Evolutionary conservation across 1,284 basidiomycete species (phyloP), one percentile per base, ranked within the genome.

Genomic region (Moesziomyces parantarcticus): DNA sequence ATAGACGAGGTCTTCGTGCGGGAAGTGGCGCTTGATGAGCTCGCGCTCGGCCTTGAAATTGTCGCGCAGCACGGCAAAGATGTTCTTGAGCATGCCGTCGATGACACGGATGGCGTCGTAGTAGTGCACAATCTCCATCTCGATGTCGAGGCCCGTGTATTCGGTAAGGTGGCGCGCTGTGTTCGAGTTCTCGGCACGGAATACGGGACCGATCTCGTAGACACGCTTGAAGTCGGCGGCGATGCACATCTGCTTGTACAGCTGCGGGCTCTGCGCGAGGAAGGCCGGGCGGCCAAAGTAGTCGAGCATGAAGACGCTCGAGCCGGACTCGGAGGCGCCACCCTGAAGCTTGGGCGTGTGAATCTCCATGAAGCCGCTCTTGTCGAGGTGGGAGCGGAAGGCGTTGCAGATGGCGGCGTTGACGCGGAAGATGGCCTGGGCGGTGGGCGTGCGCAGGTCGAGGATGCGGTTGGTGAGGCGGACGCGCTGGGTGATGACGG

Each of bases 201-300:
- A 82, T 54, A 82, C 80, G 23, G 80, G 79, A 13, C 80, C 80
- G 53, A 82, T 77, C 67, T 82, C 80, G 70, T 76, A 82, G 42
- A 82, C 80, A 7, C 78, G 65, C 62, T 69, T 64, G 45, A 82
- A 74, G 58, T 82, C 80, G 36, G 76, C 75, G 14, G 73, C 67
- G 52, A 82, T 82, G 44, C 75, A 77, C 80, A 81, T 79, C 66
- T 82, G 80, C 71, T 82, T 82, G 71, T 65, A 78, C 48, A 82
- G 70, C 67, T 82, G 80, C 1, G 80, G 80, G 25, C 61, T 67
- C 57, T 82, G 80, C 3, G 80, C 80, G 42, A 82, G 58, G 48
- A 76, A 82, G 10, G 80, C 80, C 18, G 72, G 63, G 34, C 80
- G 70, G 4, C 77, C 80, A 76, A 82, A 82, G 76, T 82, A 82